Conservation (phyloP, 1,284 basidiomycete genomes). For the Neonothopanus nambi region DNA sequence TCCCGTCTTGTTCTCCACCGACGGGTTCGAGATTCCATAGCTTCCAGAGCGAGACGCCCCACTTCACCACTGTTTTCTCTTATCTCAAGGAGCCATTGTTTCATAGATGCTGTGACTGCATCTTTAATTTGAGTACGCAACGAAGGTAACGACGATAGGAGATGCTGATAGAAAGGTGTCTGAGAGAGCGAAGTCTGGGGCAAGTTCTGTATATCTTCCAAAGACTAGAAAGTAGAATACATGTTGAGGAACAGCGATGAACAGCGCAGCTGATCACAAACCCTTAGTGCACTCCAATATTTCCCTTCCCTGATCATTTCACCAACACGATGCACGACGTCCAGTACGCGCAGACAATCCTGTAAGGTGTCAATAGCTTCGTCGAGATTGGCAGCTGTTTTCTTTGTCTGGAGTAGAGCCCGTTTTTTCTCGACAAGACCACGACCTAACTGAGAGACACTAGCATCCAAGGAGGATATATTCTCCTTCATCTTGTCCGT, state of each 20-base stretch:
- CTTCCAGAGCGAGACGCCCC: constrained; percentile 86
- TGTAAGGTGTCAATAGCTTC: constrained; percentile 96
- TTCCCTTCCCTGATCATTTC: constrained; percentile 91
- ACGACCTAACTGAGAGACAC: constrained; percentile 77
- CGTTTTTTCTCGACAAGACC: constrained; percentile 92
- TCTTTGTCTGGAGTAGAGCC: constrained; percentile 84
- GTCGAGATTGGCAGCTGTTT: constrained; percentile 91
- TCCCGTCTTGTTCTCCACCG: constrained; percentile 85
- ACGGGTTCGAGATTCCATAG: constrained; percentile 84
- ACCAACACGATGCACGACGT: constrained; percentile 92
- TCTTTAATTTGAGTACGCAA: constrained; percentile 88
- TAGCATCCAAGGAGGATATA: constrained; percentile 70
- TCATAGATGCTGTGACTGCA: constrained; percentile 92
- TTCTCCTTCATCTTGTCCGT: constrained; percentile 81
- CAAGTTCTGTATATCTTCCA: constrained; percentile 92
- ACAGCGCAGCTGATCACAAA: constrained; percentile 50
- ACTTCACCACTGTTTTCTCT: constrained; percentile 87
- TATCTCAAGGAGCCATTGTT: constrained; percentile 96
- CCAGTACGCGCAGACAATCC: constrained; percentile 88
- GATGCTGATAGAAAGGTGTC: constrained; percentile 91
- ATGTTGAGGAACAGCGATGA: constrained; percentile 24
- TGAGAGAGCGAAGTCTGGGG: constrained; percentile 89
- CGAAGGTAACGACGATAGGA: constrained; percentile 90
- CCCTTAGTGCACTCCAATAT: constrained; percentile 95
- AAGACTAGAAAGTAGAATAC: constrained; percentile 57